Percentiles rank a stretch among this genome's conserved stretches.
Evolutionary conservation across 169 alveolate species (phyloP).

Genomic region (Condylostoma magnum): DNA sequence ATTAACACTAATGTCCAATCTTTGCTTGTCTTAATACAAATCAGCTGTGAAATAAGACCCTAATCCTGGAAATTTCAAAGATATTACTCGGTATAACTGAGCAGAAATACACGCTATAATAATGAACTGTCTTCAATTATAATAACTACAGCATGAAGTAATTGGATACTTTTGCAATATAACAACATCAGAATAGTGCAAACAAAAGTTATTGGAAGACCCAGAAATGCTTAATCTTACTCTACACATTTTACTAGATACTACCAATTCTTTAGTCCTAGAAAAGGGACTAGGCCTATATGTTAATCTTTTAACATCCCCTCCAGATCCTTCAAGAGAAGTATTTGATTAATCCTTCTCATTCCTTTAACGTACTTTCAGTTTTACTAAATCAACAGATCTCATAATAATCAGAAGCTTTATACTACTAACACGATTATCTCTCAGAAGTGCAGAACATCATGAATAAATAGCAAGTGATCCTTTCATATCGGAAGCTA

Average conservation of each 20-base stretch:
- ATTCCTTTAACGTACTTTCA: too few relatives aligned
- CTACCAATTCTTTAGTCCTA: not conserved
- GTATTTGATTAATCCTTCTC: too few relatives aligned
- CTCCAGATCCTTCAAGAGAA: too few relatives aligned
- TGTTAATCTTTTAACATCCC: not conserved
- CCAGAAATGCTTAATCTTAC: not conserved
- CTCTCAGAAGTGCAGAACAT: too few relatives aligned
- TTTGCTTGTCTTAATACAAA: constrained; percentile 10
- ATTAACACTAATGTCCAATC: not conserved
- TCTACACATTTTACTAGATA: not conserved
- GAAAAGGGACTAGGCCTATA: constrained; percentile 10
- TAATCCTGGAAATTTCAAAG: constrained; percentile 23
- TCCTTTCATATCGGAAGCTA: too few relatives aligned
- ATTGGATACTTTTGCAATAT: constrained; percentile 7
- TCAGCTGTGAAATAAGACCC: not conserved
- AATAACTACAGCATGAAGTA: not conserved
- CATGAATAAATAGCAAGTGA: too few relatives aligned
- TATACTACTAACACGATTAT: too few relatives aligned
- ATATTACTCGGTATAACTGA: not conserved
- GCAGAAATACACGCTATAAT: not conserved
- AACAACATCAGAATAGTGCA: not conserved
- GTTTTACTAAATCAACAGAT: too few relatives aligned
- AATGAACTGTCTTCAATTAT: not conserved
- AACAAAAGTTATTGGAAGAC: not conserved
- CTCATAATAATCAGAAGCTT: too few relatives aligned